Conservation (phyloP, 2,329 filamentous ascomycete genomes). For the Diaporthe aspalathi region DNA sequence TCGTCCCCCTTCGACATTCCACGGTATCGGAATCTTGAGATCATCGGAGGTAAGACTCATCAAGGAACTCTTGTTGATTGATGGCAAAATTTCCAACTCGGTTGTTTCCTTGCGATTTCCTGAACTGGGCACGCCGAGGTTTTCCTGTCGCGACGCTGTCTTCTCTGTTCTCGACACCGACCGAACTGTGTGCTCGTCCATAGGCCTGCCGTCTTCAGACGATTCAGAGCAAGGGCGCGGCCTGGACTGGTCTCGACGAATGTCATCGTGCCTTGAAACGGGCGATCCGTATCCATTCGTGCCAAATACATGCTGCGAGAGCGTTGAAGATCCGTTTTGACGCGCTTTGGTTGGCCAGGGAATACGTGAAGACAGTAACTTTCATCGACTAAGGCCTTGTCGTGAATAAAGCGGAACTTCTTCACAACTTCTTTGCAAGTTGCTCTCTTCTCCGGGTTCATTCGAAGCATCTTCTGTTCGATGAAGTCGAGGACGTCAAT, state of each 20-base stretch:
- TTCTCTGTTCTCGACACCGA: neutral
- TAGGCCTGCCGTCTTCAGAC: no score
- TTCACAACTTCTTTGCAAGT: slow-evolving; percentile 16
- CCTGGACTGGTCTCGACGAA: no score
- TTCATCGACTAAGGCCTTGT: neutral
- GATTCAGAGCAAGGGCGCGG: no score
- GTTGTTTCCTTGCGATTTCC: no score
- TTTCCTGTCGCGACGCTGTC: neutral
- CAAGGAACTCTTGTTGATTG: neutral
- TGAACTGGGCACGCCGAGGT: no score
- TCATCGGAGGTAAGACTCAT: neutral
- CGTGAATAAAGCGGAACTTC: neutral
- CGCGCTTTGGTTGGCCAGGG: neutral
- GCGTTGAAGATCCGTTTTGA: neutral
- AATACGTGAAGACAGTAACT: slow-evolving; percentile 12
- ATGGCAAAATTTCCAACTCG: neutral
- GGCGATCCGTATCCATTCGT: no score
- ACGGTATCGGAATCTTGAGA: neutral
- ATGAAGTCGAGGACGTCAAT: slow-evolving; percentile 23
- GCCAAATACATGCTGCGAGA: neutral
- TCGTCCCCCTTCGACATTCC: accelerated
- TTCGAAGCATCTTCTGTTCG: slow-evolving; percentile 18
- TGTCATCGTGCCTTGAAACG: neutral
- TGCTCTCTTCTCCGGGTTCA: slow-evolving; percentile 16
- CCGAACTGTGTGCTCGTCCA: no score